Base-by-base conservation (phyloP, 139 green algal genomes). In the Trebouxia sp. region DNA sequence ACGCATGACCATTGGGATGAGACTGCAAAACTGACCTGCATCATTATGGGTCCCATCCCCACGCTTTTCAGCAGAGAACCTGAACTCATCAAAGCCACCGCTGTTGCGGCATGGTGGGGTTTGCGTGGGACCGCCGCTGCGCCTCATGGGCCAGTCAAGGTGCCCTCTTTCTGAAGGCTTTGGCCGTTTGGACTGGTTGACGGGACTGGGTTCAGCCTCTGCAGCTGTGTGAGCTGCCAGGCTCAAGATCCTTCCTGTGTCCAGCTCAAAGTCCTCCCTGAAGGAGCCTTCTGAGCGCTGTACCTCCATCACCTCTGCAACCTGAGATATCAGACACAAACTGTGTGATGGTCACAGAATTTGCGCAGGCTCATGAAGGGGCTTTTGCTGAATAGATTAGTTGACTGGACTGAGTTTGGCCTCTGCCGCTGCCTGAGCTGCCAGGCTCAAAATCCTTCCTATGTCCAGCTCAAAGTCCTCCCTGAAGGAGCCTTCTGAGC, bases 381-480 rank as follows among this genome's bases (percentile, higher is more conserved):
- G 32, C 62, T 26, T 45, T 15, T 26, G 24, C 14, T 35, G 62
- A 30, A 15, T 5, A 15, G 32, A 5, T 14, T 41, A 39, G 58
- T 45, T 72, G 62, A 6, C 62, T 45, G 11, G 62, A 14, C 35
- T 72, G 35, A 6, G 37, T 35, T 43, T 3, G 28, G 35, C 32
- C 9, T 1, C 35, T 14, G 32, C 32, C 26, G n/a, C 43, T 17
- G 32, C 28, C 32, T 45, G 32, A n/a, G n/a, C n/a, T 4, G 62
- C 32, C 35, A 72, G 62, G 4, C 24, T 45, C 32, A 76, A 55
- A 35, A 86, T 69, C 7, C 1, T 24, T 6, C 39, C 30, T 20
- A 32, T 41, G 42, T 89, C 76, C 79, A 89, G 83, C 83, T 69
- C 28, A 56, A 89, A 88, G 24, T 81, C 78, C 37, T 89, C 70